Base-by-base conservation (phyloP, 352 stramenopile species). In the Pythium monospermum region DNA sequence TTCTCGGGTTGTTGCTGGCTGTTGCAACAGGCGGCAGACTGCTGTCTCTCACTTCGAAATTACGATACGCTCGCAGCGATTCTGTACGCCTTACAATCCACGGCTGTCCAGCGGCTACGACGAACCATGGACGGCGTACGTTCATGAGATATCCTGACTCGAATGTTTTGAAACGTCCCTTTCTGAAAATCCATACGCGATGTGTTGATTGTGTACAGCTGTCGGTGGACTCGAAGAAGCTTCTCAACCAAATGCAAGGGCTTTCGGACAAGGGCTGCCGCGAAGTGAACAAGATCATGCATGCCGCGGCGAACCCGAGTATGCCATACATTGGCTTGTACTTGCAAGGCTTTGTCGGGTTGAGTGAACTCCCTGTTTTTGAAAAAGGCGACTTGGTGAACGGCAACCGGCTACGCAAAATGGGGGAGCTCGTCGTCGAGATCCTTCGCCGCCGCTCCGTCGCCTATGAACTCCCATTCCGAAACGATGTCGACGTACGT, bases 291-390 rank as follows among this genome's bases (percentile, higher is more conserved):
- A 75, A 73, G 16, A 49, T 87, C n/a, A 94, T 94, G 82, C 74
- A 79, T 43, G 81, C 74, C 36, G 68, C 75, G 6, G 45, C 64
- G 6, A 90, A 79, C 16, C 84, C 82, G 36, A 85, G 73, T 43
- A 93, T 94, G 82, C 84, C 84, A 32, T 94, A 93, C 57, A 83
- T 93, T 21, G 84, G 84, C 18, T 59, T 94, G 2, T 94, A 91
- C 41, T 64, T 94, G 25, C 84, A 94, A 80, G 71, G 69, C 16
- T 87, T 91, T 26, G 82, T 91, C 2, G 79, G 80, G 11, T 58
- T 94, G 32, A 91, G 86, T 38, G 84, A 94, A 40, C 54, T 94
- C 7, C 84, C 84, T 37, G 67, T 69, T 7, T 87, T 88, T 49
- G 69, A 86, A 45, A 83, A 85, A 7, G 66, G 70, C 2, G 71